Base-by-base conservation (phyloP, 2,329 filamentous ascomycete species). In the Pseudocercospora fijiensis region DNA sequence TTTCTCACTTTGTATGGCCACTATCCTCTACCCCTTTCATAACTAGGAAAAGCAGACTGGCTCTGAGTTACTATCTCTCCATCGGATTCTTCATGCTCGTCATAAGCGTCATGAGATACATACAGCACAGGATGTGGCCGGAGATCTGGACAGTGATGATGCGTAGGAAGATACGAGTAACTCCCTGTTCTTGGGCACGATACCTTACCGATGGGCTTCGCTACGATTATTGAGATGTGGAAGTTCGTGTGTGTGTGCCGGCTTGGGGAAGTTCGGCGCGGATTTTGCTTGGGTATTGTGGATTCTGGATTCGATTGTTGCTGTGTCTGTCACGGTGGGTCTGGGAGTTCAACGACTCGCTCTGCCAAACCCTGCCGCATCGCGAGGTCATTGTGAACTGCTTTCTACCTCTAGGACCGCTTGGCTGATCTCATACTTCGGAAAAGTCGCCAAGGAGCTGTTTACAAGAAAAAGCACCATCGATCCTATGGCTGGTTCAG, bases 71-170 rank as follows among this genome's bases (percentile, higher is more conserved):
- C 69, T 85, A 83, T 75, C 78, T 89, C 20, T 85, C 86, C 0
- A 82, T 86, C 55, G 71, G 82, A 57, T 84, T 90, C 72, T 89
- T 90, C 71, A 75, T 76, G 3, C 77, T 64, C 20, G 1, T 47
- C 0, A 80, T 88, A 52, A 87, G 84, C 1, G 61, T 85, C 1
- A 72, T 88, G 2, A 82, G 89, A 4, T 91, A 91, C 69, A 78
- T n/a, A n/a, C n/a, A n/a, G n/a, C n/a, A n/a, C n/a, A n/a, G 78
- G 0, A 70, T 90, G 1, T 91, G 89, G 70, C 88, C 88, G 0
- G 81, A 84, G 63, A 86, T 90, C 28, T 91, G 87, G 83, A 71
- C 63, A 0, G 84, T 83, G 16, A 89, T 91, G 88, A 82, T 91
- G 37, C n/a, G n/a, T n/a, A n/a, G n/a, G 77, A 79, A 1, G 86